Conservation (phyloP, 305 asterid genomes). For the Euphrasia arctica region DNA sequence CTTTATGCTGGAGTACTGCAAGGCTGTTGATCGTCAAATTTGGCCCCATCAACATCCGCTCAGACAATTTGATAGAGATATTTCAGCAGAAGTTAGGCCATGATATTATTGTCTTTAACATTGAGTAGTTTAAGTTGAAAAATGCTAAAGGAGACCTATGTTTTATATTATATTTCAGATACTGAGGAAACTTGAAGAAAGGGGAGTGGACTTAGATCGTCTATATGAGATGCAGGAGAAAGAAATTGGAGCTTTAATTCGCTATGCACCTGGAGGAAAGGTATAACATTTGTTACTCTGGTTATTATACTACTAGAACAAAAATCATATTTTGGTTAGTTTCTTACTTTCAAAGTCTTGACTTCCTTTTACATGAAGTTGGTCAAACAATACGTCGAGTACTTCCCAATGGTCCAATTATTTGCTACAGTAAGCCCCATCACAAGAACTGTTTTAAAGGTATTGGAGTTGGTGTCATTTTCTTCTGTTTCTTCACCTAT, state of each 20-base stretch:
- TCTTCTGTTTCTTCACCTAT: slow-evolving; percentile 16
- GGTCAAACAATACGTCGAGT: slow-evolving; percentile 84
- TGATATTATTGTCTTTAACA: slow-evolving; percentile 17
- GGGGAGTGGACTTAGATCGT: slow-evolving; percentile 74
- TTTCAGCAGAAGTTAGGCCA: slow-evolving; percentile 67
- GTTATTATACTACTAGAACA: slow-evolving; percentile 24
- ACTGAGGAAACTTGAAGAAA: slow-evolving; percentile 92
- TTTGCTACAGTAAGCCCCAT: slow-evolving; percentile 96
- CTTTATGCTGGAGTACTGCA: slow-evolving; percentile 85
- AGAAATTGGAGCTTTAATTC: slow-evolving; percentile 94
- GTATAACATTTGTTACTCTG: slow-evolving; percentile 40
- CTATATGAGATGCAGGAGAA: slow-evolving; percentile 86
- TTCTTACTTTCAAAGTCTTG: slow-evolving; percentile 20
- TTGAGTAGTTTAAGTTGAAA: slow-evolving; percentile 18
- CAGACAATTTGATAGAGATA: slow-evolving; percentile 89
- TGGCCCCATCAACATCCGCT: slow-evolving; percentile 99
- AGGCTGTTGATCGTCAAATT: slow-evolving; percentile 96
- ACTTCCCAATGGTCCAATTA: slow-evolving; percentile 82
- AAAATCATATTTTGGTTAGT: slow-evolving; percentile 17
- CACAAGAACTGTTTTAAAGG: slow-evolving; percentile 98
- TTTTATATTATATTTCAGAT: slow-evolving; percentile 46
- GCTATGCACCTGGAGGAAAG: slow-evolving; percentile 97
- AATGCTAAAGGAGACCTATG: slow-evolving; percentile 17
- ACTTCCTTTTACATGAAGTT: slow-evolving; percentile 47
- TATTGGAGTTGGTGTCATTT: slow-evolving; percentile 34